Evolutionary conservation across 345 rosid genomes (phyloP).

Genomic region (Gossypium anomalum): DNA sequence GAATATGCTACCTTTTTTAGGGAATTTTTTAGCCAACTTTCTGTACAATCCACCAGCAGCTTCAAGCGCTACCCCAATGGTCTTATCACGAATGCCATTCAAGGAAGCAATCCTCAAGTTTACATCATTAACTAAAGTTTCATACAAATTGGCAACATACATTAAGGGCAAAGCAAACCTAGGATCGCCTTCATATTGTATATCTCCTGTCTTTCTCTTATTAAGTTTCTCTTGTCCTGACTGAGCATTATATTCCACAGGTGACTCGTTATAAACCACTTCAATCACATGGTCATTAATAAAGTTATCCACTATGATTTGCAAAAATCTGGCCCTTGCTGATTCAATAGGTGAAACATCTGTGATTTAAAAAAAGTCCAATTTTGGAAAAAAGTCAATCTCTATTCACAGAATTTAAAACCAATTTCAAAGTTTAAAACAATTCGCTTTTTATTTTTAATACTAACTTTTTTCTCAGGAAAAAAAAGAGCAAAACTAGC

Average conservation of each 20-base stretch:
- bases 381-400: background rate
- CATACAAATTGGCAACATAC: slow-evolving; percentile 92
- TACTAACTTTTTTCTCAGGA: background rate
- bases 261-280: slow-evolving; percentile 42
- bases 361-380: slow-evolving; percentile 24
- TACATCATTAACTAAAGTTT: slow-evolving; percentile 69
- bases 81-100: slow-evolving; percentile 76
- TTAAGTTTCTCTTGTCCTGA: slow-evolving; percentile 45
- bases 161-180: slow-evolving; percentile 71
- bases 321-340: slow-evolving; percentile 74
- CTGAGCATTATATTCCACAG: slow-evolving; percentile 36
- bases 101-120: slow-evolving; percentile 69
- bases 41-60: slow-evolving; percentile 95
- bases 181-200: slow-evolving; percentile 75
- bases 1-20: slow-evolving; percentile 62
- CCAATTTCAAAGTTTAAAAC: background rate
- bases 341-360: slow-evolving; percentile 86
- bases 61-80: slow-evolving; percentile 87
- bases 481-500: background rate
- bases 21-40: slow-evolving; percentile 76
- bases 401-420: background rate
- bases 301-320: slow-evolving; percentile 69
- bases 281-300: slow-evolving; percentile 59
- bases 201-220: slow-evolving; percentile 75
- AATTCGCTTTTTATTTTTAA: background rate